A percentile compares a stretch with the other conserved stretches of the same genome.
Evolutionary conservation across 495 filamentous ascomycete genomes (phyloP).

Genomic region (Paragyromitra xinjiangensis): DNA sequence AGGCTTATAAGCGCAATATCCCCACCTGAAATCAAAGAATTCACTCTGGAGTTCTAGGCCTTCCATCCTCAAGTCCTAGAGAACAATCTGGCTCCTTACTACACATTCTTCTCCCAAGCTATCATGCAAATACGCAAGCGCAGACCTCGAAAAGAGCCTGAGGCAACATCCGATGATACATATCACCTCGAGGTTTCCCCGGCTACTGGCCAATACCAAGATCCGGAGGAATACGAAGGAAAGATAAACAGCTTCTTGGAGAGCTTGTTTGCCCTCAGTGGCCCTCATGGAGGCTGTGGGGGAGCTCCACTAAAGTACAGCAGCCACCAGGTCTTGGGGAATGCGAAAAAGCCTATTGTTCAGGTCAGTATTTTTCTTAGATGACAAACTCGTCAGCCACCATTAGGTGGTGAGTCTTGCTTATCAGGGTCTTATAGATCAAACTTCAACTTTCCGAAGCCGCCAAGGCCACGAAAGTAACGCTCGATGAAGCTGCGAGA

Average conservation of each 20-base stretch:
- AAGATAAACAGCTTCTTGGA: conserved; percentile 1
- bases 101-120: not conserved
- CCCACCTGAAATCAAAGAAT: not conserved
- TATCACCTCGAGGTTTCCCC: conserved; percentile 16
- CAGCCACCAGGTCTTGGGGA: not conserved
- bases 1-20: not conserved
- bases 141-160: no score
- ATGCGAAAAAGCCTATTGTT: not conserved
- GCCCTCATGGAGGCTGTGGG: no score
- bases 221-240: not conserved
- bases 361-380: not conserved
- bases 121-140: not conserved
- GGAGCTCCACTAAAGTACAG: not conserved
- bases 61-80: not conserved
- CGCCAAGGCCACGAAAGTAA: not conserved
- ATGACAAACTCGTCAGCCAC: not conserved
- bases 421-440: not conserved
- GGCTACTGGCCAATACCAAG: not conserved
- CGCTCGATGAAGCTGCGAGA: not conserved
- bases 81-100: not conserved
- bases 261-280: conserved; percentile 1
- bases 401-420: not conserved
- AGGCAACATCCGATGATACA: not conserved
- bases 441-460: not conserved
- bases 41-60: no score